Evolutionary conservation across 2,329 filamentous ascomycete genomes (phyloP).

Genomic region (Paecilomyces sp.): DNA sequence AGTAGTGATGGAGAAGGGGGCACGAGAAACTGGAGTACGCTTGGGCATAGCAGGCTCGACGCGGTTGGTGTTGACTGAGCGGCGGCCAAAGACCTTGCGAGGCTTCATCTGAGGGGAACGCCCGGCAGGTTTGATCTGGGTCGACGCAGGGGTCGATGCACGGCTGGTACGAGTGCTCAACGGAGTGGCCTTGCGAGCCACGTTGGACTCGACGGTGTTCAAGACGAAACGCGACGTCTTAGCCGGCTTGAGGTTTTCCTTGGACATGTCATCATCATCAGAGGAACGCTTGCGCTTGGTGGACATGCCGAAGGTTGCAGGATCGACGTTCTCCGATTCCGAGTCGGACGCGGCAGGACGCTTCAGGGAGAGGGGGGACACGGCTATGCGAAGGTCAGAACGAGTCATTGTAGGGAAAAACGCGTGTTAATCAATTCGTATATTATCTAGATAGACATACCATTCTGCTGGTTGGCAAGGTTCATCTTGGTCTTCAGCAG

Average conservation of each 20-base stretch:
- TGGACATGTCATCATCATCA: conserved; percentile 20
- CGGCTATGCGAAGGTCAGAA: not conserved
- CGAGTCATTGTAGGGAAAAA: conserved; percentile 1
- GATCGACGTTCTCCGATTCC: conserved; percentile 56
- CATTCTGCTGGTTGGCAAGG: conserved; percentile 24
- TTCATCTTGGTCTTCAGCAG: conserved; percentile 25
- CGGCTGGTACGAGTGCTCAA: conserved; percentile 16
- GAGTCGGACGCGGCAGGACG: conserved; percentile 5
- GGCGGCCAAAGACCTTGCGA: conserved; percentile 61
- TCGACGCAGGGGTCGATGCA: conserved; percentile 38
- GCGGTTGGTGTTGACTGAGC: conserved; percentile 59
- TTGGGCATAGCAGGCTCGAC: conserved; percentile 56
- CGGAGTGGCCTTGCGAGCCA: conserved; percentile 3
- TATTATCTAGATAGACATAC: conserved; percentile 11
- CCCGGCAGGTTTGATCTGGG: conserved; percentile 64
- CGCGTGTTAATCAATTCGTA: not conserved
- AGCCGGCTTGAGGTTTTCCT: conserved; percentile 40
- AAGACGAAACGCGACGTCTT: conserved; percentile 40
- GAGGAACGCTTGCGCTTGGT: conserved; percentile 37
- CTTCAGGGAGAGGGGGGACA: conserved; percentile 21
- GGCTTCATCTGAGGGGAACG: conserved; percentile 71
- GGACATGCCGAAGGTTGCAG: conserved; percentile 42
- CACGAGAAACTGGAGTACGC: conserved; percentile 35
- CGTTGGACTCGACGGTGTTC: conserved; percentile 13
- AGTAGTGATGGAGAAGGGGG: conserved; percentile 78